Percentiles rank a stretch among this genome's conserved stretches.
Conservation (phyloP, 768 basidiomycete genomes). For the Termitomyces sp. region DNA sequence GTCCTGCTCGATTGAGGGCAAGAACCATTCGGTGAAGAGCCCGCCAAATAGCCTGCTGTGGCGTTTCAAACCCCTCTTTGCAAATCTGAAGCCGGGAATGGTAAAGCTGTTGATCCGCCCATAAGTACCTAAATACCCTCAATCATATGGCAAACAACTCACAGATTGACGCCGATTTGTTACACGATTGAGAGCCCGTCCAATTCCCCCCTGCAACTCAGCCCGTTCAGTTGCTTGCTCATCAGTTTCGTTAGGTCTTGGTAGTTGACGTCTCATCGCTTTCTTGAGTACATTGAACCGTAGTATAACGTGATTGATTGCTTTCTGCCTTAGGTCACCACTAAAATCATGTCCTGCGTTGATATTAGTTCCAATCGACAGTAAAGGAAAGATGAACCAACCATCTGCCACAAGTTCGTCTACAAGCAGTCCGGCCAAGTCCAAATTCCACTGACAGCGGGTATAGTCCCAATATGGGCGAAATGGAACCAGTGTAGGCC, state of each 20-base stretch:
- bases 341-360: background rate
- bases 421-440: background rate
- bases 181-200: too few relatives aligned
- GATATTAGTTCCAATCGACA: background rate
- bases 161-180: too few relatives aligned
- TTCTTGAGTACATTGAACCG: background rate
- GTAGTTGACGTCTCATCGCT: background rate
- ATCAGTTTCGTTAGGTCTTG: background rate
- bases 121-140: too few relatives aligned
- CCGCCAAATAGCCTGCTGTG: too few relatives aligned
- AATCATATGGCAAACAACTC: too few relatives aligned
- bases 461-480: background rate
- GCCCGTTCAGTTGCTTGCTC: background rate
- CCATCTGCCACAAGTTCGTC: background rate
- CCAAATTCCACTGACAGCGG: background rate
- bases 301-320: background rate
- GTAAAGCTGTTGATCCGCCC: too few relatives aligned
- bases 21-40: too few relatives aligned
- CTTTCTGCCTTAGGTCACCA: background rate
- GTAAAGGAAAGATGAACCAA: background rate
- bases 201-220: background rate
- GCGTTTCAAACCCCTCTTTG: too few relatives aligned
- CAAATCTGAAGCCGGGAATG: too few relatives aligned
- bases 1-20: too few relatives aligned
- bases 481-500: background rate